A percentile compares a stretch with the other conserved stretches of the same genome.
Evolutionary conservation across 129 eudicot genomes (phyloP).

Genomic region (Ambrosia trifida): DNA sequence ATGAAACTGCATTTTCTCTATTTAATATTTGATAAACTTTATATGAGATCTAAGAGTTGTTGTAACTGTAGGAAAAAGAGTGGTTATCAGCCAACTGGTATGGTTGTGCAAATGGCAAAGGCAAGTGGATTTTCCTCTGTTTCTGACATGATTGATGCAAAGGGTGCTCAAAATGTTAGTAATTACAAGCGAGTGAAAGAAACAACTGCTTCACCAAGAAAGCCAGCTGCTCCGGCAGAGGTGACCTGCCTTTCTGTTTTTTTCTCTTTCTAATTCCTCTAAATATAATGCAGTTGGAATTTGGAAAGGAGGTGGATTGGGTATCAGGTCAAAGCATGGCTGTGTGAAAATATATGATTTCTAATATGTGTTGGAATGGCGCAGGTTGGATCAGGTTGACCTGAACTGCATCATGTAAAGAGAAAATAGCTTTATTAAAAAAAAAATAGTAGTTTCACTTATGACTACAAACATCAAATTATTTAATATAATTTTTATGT

Average conservation of each 20-base stretch:
- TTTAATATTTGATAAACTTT: neutral
- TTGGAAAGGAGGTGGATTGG: neutral
- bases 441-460: neutral
- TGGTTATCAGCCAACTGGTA: slow-evolving; percentile 83
- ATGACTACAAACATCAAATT: neutral
- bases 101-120: slow-evolving; percentile 59
- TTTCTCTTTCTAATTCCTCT: neutral
- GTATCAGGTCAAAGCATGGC: neutral
- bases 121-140: slow-evolving; percentile 85
- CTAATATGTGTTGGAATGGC: neutral
- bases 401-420: neutral
- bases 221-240: slow-evolving; percentile 35
- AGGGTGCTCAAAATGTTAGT: slow-evolving; percentile 41
- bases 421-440: neutral
- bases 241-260: slow-evolving; percentile 23
- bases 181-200: slow-evolving; percentile 40
- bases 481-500: neutral
- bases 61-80: slow-evolving; percentile 66
- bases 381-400: neutral
- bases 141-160: slow-evolving; percentile 67
- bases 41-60: neutral
- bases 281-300: neutral
- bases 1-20: neutral
- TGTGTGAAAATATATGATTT: neutral
- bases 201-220: slow-evolving; percentile 39